These are phyloP conservation scores for Erodium moschatum DNA, from an alignment of 441 rosid species.

Conservation along the genomic window DNA sequence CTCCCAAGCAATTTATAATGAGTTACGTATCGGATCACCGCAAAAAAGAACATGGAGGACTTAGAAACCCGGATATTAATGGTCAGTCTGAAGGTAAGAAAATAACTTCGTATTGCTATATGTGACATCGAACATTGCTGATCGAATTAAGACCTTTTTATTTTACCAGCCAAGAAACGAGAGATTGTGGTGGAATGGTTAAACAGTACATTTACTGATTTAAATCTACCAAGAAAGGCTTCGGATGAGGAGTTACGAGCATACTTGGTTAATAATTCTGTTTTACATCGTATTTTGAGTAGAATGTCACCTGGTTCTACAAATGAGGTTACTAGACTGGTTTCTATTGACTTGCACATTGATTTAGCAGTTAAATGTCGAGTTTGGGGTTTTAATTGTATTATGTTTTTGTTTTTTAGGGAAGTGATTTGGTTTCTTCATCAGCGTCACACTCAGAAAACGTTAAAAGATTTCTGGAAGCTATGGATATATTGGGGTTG, in stretches of 20 bases:
- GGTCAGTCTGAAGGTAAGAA: not conserved
- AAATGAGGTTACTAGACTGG: not conserved
- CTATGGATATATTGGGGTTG: slow-evolving; percentile 47
- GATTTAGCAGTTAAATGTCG: not conserved
- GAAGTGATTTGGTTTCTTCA: slow-evolving; percentile 23
- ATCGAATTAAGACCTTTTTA: slow-evolving; percentile 13
- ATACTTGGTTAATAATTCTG: slow-evolving; percentile 42
- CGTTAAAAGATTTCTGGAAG: slow-evolving; percentile 38
- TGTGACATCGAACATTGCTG: not conserved
- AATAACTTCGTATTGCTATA: not conserved
- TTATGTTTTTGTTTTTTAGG: slow-evolving; percentile 22
- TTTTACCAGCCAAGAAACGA: slow-evolving; percentile 34
- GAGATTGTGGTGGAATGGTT: slow-evolving; percentile 47
- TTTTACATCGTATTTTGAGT: slow-evolving; percentile 38
- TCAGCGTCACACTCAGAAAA: slow-evolving; percentile 24
- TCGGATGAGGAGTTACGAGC: slow-evolving; percentile 41
- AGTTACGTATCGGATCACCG: slow-evolving; percentile 1
- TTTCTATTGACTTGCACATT: not conserved
- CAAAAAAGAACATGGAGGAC: slow-evolving; percentile 3
- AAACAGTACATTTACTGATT: slow-evolving; percentile 36
- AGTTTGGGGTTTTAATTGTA: not conserved
- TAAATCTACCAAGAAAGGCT: slow-evolving; percentile 32
- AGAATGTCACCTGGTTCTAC: slow-evolving; percentile 38
- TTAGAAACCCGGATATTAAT: slow-evolving; percentile 2
- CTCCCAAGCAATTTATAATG: slow-evolving; percentile 5